Evolutionary conservation across 495 filamentous ascomycete species (phyloP).

Genomic region (Diplogelasinospora grovesii): DNA sequence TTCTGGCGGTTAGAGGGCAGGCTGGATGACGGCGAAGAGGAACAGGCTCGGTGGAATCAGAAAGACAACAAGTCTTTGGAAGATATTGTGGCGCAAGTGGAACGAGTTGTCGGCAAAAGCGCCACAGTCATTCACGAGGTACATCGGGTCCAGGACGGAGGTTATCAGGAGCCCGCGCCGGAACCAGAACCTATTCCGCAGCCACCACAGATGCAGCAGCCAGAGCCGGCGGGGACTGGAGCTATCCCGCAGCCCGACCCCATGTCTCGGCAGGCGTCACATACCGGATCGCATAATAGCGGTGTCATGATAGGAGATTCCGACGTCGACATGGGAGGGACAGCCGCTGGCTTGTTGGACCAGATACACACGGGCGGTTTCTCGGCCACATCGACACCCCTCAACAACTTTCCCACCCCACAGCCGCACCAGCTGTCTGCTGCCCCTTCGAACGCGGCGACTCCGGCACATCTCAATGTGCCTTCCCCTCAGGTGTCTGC

Average conservation of each 20-base stretch:
- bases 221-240: not conserved
- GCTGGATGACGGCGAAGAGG: conserved; percentile 49
- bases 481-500: conserved; percentile 28
- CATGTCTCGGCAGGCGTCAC: conserved; percentile 42
- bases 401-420: conserved; percentile 40
- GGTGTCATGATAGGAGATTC: conserved; percentile 48
- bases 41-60: conserved; percentile 29
- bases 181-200: conserved; percentile 41
- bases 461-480: conserved; percentile 35
- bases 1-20: conserved; percentile 59
- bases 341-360: conserved; percentile 54
- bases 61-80: conserved; percentile 50
- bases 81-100: conserved; percentile 53
- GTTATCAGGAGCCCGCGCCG: conserved; percentile 52
- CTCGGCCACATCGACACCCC: conserved; percentile 45
- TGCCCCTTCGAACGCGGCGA: conserved; percentile 38
- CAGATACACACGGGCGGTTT: conserved; percentile 55
- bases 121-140: conserved; percentile 55
- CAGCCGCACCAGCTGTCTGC: conserved; percentile 36
- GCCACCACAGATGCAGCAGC: conserved; percentile 4
- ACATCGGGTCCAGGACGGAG: conserved; percentile 60
- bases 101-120: conserved; percentile 48
- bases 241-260: conserved; percentile 10
- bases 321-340: conserved; percentile 62
- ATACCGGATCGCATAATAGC: conserved; percentile 41